These are phyloP conservation scores for Daldinia loculata DNA, from an alignment of 495 filamentous ascomycete species.

Conservation along the genomic window DNA sequence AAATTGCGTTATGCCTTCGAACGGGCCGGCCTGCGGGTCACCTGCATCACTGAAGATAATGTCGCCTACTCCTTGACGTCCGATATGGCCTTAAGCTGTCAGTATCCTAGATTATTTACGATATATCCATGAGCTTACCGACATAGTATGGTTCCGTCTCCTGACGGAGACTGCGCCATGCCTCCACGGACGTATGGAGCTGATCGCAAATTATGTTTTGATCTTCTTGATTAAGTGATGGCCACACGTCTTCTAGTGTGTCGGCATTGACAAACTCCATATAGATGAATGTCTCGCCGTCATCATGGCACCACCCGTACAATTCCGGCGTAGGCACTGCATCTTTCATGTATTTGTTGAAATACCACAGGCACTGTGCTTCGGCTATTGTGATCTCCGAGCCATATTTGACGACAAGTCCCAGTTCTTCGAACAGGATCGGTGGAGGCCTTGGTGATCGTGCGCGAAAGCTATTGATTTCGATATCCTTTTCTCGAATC, in stretches of 20 bases:
- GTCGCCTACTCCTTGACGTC: constrained; percentile 42
- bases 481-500: not conserved
- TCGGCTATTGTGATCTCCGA: constrained; percentile 51
- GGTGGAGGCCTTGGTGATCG: constrained; percentile 16
- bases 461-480: constrained; percentile 11
- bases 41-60: constrained; percentile 45
- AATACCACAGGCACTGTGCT: constrained; percentile 55
- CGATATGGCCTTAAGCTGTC: constrained; percentile 43
- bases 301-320: constrained; percentile 57
- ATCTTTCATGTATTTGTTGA: constrained; percentile 48
- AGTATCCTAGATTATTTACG: constrained; percentile 24
- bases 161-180: not conserved
- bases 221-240: not conserved
- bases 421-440: constrained; percentile 45
- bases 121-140: not conserved
- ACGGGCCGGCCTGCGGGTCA: constrained; percentile 49
- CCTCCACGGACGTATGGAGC: not conserved
- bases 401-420: constrained; percentile 55
- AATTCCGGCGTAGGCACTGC: constrained; percentile 57
- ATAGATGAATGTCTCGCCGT: constrained; percentile 55
- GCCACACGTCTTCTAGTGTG: not conserved
- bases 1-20: constrained; percentile 51
- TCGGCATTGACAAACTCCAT: constrained; percentile 57
- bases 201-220: not conserved
- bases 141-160: not conserved